phyloP scores from a whole-genome alignment of 2,329 filamentous ascomycete genomes.

The Dendryphion nanum region DNA sequence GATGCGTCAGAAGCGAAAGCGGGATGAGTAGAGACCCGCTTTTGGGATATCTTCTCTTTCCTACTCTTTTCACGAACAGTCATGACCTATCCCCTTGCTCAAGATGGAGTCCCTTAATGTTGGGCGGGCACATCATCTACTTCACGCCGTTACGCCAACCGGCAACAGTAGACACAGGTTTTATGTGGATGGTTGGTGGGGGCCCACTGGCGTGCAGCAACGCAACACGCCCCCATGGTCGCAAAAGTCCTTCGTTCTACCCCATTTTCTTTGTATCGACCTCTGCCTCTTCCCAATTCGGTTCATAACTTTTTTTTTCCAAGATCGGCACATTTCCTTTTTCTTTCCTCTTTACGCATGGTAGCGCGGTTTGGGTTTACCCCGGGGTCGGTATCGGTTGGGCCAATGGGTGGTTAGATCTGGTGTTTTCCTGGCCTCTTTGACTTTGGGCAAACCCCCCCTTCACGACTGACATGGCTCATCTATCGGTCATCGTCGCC shows the following conservation, averaged over 20 bases:
- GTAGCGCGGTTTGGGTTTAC: slow-evolving; percentile 12
- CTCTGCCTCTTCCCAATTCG: slow-evolving; percentile 8
- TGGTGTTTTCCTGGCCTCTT: background rate
- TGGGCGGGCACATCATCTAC: slow-evolving; percentile 25
- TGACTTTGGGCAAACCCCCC: background rate
- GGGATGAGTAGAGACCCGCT: slow-evolving; percentile 50
- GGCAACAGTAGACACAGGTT: slow-evolving; percentile 32
- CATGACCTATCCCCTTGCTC: slow-evolving; percentile 31
- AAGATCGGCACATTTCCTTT: slow-evolving; percentile 18
- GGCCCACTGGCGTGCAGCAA: slow-evolving; percentile 5
- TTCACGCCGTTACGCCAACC: slow-evolving; percentile 32
- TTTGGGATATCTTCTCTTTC: slow-evolving; percentile 14
- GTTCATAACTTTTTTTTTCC: slow-evolving; percentile 7
- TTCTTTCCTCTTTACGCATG: slow-evolving; percentile 23
- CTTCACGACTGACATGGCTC: slow-evolving; percentile 34
- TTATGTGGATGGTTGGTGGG: slow-evolving; percentile 19
- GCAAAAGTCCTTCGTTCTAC: slow-evolving; percentile 20
- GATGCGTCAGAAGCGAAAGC: slow-evolving; percentile 82
- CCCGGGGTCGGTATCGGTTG: slow-evolving; percentile 2
- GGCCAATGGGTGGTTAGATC: slow-evolving; percentile 2
- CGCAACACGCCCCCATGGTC: slow-evolving; percentile 5
- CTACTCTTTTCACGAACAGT: slow-evolving; percentile 28
- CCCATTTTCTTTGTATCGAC: slow-evolving; percentile 24
- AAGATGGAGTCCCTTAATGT: slow-evolving; percentile 28
- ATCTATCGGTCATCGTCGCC: slow-evolving; percentile 26